A percentile compares a stretch with the other conserved stretches of the same genome.
These are phyloP conservation scores for Planoprotostelium fungivorum DNA, from an alignment of 78 protist species.

Conservation along the genomic window DNA sequence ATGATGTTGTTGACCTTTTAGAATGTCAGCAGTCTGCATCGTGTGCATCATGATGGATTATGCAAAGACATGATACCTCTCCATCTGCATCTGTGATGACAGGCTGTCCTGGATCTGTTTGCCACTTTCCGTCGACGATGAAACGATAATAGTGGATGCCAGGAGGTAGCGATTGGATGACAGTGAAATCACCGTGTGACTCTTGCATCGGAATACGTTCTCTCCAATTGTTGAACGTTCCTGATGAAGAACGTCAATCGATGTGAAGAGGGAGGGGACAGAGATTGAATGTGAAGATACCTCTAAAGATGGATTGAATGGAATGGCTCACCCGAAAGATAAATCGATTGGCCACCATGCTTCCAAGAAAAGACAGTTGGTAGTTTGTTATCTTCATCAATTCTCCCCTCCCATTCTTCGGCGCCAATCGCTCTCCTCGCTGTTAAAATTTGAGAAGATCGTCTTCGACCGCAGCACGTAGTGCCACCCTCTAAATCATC, in stretches of 20 bases:
- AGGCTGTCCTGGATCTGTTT: slow-evolving; percentile 62
- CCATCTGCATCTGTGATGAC: slow-evolving; percentile 63
- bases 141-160: slow-evolving; percentile 80
- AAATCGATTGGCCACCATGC: slow-evolving; percentile 61
- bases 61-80: slow-evolving; percentile 9
- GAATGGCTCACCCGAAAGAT: slow-evolving; percentile 30
- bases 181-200: slow-evolving; percentile 56
- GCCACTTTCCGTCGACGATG: slow-evolving; percentile 85
- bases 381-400: slow-evolving; percentile 12
- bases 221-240: slow-evolving; percentile 72
- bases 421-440: too few species aligned
- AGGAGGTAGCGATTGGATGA: slow-evolving; percentile 62
- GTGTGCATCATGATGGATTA: neutral
- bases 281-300: neutral
- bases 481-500: neutral
- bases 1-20: neutral
- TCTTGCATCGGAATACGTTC: slow-evolving; percentile 52
- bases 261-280: neutral
- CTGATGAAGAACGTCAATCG: slow-evolving; percentile 3
- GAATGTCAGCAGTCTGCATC: neutral
- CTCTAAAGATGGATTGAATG: slow-evolving; percentile 2
- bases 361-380: slow-evolving; percentile 79
- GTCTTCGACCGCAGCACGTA: too few species aligned
- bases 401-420: too few species aligned
- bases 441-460: too few species aligned